phyloP scores from a whole-genome alignment of 306 rosid species.

The Malus domestica region ASM211411v1 NC_041799.1:31179501-31180000 shows the following conservation, averaged over 20 bases:
- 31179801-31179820: neutral
- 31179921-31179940: neutral
- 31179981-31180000: neutral
- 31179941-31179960: neutral
- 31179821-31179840: neutral
- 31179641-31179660: neutral
- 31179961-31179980: neutral
- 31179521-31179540: neutral
- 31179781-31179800: neutral
- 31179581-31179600: too few relatives aligned
- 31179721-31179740: neutral
- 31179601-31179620: neutral
- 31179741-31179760: neutral
- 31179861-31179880: too few relatives aligned
- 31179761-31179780: neutral
- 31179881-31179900: too few relatives aligned
- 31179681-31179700: neutral
- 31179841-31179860: neutral
- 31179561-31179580: neutral
- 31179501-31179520: neutral
- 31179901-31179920: neutral
- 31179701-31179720: too few relatives aligned
- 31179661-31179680: neutral
- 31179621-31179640: neutral
- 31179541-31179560: neutral